These are phyloP conservation scores for Cetraspora pellucida DNA, from an alignment of 192 early-diverging fungal species.

Conservation along the genomic window DNA sequence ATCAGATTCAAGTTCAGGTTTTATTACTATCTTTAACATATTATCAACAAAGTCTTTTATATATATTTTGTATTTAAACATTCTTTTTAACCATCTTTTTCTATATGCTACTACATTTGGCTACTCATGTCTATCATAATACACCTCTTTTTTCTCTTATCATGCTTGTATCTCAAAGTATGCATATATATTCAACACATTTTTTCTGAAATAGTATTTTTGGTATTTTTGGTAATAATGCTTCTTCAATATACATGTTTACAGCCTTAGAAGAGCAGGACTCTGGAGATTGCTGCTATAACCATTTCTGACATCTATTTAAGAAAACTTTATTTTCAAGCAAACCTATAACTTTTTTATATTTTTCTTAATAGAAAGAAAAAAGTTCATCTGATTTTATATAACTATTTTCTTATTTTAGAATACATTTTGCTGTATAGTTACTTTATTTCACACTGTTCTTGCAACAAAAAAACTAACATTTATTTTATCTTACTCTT, in stretches of 20 bases:
- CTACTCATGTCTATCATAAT: slow-evolving; percentile 26
- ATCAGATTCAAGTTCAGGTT: neutral
- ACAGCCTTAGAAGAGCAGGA: neutral
- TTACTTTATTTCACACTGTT: neutral
- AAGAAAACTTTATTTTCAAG: neutral
- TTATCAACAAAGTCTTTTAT: slow-evolving; percentile 30
- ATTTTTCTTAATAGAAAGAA: neutral
- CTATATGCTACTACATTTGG: slow-evolving; percentile 28
- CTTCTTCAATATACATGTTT: slow-evolving; percentile 11
- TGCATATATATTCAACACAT: slow-evolving; percentile 8
- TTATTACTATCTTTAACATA: neutral
- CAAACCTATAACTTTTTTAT: neutral
- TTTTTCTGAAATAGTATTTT: slow-evolving; percentile 20
- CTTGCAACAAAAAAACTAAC: too few species aligned
- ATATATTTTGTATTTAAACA: slow-evolving; percentile 20
- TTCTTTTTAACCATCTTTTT: slow-evolving; percentile 23
- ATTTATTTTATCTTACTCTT: too few species aligned
- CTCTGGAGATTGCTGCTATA: neutral
- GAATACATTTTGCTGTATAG: neutral
- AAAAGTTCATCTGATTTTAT: neutral
- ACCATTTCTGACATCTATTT: neutral
- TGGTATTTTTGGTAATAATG: slow-evolving; percentile 11
- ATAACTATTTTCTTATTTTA: neutral
- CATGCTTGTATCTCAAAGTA: neutral
- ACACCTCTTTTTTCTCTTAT: slow-evolving; percentile 17